Evolutionary conservation across 2,329 filamentous ascomycete genomes (phyloP).

Genomic region (Knoxdaviesia proteae): DNA sequence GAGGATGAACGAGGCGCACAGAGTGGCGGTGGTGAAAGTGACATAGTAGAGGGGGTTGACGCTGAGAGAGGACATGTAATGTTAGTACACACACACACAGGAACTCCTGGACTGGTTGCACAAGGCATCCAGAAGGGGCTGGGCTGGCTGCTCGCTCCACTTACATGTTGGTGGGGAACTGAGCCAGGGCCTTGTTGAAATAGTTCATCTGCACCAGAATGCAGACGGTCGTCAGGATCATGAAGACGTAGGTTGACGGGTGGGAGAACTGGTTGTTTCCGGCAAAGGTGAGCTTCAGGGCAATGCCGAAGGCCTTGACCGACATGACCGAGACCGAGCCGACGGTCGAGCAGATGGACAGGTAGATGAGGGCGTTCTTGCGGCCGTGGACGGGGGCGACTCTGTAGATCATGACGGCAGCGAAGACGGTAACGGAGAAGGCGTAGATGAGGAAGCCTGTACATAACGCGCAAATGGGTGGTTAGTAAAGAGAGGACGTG

Average conservation of each 20-base stretch:
- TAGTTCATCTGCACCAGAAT: conserved; percentile 99
- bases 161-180: conserved; percentile 94
- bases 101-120: neutral
- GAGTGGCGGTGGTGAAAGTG: conserved; percentile 85
- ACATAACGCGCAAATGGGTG: conserved; percentile 6
- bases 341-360: conserved; percentile 94
- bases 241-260: conserved; percentile 91
- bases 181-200: conserved; percentile 94
- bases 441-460: conserved; percentile 82
- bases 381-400: conserved; percentile 77
- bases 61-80: conserved; percentile 20
- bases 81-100: neutral
- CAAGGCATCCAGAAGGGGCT: neutral
- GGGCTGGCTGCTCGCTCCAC: conserved; percentile 13
- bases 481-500: too few species aligned
- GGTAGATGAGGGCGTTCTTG: conserved; percentile 87
- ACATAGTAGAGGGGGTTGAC: conserved; percentile 96
- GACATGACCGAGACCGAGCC: conserved; percentile 98
- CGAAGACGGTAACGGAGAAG: conserved; percentile 58
- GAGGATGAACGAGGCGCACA: conserved; percentile 87
- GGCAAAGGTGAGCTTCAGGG: conserved; percentile 78
- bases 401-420: conserved; percentile 88
- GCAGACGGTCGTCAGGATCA: conserved; percentile 80
- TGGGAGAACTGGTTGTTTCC: conserved; percentile 92
- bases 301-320: conserved; percentile 95